Base-by-base conservation (phyloP, 371 early-diverging fungal species). In the Dipsacomyces acuminosporus region DNA sequence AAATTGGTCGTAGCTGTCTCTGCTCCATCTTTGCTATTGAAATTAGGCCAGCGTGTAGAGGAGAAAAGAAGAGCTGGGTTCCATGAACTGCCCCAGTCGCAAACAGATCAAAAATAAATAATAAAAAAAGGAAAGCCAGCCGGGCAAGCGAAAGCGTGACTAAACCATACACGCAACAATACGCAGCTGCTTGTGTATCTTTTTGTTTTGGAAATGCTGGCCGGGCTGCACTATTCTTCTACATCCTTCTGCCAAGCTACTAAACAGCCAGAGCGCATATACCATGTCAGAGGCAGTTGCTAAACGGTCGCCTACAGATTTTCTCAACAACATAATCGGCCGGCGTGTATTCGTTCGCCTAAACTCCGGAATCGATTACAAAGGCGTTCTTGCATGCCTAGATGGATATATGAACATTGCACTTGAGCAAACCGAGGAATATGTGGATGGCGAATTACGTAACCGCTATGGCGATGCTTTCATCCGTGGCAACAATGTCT, bases 391-490 rank as follows among this genome's bases (percentile, higher is more conserved):
- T 47, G 88, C 94, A n/a, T 97, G 96, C 72, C 70, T 97, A 58
- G 98, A 97, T 74, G 96, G 96, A n/a, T 96, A 93, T 66, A 97
- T 97, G 97, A 96, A 97, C 74, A 94, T 97, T 73, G 96, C 95
- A 5, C 64, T 97, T 69, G 95, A 94, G 75, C 87, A 94, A 61
- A 94, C 95, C 2, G 88, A 94, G 67, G 98, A 97, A 72, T 95
- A 86, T 54, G 93, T 94, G 18, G 87, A 93, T 66, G 96, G 96
- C 11, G 78, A 85, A 52, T 72, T 90, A 41, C 93, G 88, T 64
- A 91, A 94, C 76, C 82, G 78, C 46, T 97, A 93, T 66, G 96
- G 96, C 19, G 96, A 96, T 63, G 89, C 91, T 3, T 96, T 97
- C 65, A 90, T 97, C 69, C 86, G 98, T 23, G 98, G 98, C 60